Base-by-base conservation (phyloP, 768 basidiomycete genomes). In the Tulasnella sp. region DNA sequence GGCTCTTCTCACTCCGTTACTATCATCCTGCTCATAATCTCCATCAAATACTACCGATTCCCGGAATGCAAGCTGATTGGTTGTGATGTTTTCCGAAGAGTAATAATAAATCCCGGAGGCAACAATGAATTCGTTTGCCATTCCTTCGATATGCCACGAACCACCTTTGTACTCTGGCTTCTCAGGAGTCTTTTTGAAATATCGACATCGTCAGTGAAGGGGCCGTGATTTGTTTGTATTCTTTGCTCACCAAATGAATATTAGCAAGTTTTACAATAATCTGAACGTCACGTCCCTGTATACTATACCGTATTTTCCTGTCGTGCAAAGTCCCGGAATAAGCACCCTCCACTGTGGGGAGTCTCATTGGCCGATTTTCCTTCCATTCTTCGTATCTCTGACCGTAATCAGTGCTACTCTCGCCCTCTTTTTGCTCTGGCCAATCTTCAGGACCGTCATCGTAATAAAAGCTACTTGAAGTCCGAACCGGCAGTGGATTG, bases 101-200 rank as follows among this genome's bases (percentile, higher is more conserved):
- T 54, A 58, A 33, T 61, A 61, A 44, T 61, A 58, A 5, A 62
- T 57, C 2, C 57, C 53, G 1, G 52, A 54, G 47, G 35, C 61
- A 57, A 56, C 72, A 32, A 50, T 44, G 37, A 15, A 27, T 27
- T 58, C 58, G 47, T 15, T 74, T 69, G 2, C 37, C 52, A 58
- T 69, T 59, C 46, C 65, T 65, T 55, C 75, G 63, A 22, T 53
- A 45, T 60, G 73, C 73, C 43, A 77, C 44, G 1, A 68, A 16
- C 68, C 72, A 5, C 75, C 74, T 0, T 54, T 53, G 58, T 79
- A 78, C 1, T 71, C 71, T 3, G 69, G 68, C 42, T 64, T 63
- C 20, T 68, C 65, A 12, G 69, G 67, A 0, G 65, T 67, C 42
- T 51, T 12, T 12, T 16, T 16, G 34, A 35, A 12, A 16, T 12